Percentiles rank a stretch among this genome's conserved stretches.
phyloP scores from a whole-genome alignment of 345 rosid genomes.

The Erucastrum elatum region DNA sequence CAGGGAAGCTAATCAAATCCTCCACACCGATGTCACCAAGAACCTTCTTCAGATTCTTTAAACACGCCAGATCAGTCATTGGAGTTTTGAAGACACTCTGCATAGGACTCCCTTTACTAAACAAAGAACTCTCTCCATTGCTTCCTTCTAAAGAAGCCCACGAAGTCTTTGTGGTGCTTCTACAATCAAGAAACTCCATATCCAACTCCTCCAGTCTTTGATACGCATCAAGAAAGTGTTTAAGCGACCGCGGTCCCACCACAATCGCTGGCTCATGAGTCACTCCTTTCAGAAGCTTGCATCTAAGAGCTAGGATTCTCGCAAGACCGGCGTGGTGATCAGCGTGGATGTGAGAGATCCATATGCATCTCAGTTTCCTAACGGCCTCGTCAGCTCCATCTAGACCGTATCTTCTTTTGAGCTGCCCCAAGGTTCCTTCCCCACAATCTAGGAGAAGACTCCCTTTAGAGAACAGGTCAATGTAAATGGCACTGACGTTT shows the following conservation, averaged over 20 bases:
- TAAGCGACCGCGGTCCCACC: constrained; percentile 76
- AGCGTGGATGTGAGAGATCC: constrained; percentile 98
- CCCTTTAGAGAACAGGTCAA: constrained; percentile 77
- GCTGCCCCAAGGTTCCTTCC: constrained; percentile 94
- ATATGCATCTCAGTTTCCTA: constrained; percentile 65
- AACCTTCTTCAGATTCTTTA: constrained; percentile 56
- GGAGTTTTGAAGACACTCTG: constrained; percentile 66
- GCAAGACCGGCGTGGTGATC: constrained; percentile 94
- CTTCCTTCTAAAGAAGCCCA: constrained; percentile 53
- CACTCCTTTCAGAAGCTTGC: constrained; percentile 61
- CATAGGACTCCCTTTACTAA: constrained; percentile 62
- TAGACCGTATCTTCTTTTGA: constrained; percentile 87
- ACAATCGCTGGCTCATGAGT: constrained; percentile 79
- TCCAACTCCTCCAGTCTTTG: constrained; percentile 89
- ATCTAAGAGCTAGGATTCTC: constrained; percentile 75
- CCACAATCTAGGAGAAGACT: constrained; percentile 88
- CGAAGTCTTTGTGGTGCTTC: constrained; percentile 62
- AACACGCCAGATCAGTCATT: constrained; percentile 44
- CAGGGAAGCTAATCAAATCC: constrained; percentile 78
- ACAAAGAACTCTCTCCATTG: constrained; percentile 46
- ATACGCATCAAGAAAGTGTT: constrained; percentile 80
- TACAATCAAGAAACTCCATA: constrained; percentile 85
- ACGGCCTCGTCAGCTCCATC: constrained; percentile 72
- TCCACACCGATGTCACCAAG: constrained; percentile 68
- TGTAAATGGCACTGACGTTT: constrained; percentile 72